Evolutionary conservation across 495 filamentous ascomycete species (phyloP).

Genomic region (Penicillium paxilli): DNA sequence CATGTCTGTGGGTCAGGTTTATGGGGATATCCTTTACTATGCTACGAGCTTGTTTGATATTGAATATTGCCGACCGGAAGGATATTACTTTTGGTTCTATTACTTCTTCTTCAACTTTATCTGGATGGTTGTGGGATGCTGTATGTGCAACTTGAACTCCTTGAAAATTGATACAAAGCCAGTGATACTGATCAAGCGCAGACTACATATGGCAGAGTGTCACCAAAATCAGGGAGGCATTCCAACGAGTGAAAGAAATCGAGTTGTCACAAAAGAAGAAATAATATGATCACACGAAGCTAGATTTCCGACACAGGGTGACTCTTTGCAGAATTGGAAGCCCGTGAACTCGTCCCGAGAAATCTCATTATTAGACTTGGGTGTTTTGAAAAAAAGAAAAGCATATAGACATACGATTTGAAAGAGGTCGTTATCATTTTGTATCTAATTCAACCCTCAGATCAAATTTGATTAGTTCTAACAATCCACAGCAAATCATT

Average conservation of each 20-base stretch:
- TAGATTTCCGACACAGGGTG: no score
- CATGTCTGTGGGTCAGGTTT: constrained; percentile 72
- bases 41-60: constrained; percentile 67
- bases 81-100: constrained; percentile 1
- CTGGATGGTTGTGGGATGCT: neutral
- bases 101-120: constrained; percentile 2
- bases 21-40: constrained; percentile 81
- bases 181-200: neutral
- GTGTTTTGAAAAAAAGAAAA: no score
- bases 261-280: neutral
- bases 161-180: no score
- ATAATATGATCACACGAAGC: no score
- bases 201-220: neutral
- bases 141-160: neutral
- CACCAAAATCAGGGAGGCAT: neutral
- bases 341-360: no score
- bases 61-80: constrained; percentile 68
- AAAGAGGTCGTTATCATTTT: no score
- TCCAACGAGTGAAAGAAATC: neutral
- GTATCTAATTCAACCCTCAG: no score
- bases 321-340: no score
- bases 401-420: no score
- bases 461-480: no score
- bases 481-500: no score
- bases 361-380: no score